phyloP scores from a whole-genome alignment of 2,329 filamentous ascomycete genomes.

The Aspergillus proliferans region DNA sequence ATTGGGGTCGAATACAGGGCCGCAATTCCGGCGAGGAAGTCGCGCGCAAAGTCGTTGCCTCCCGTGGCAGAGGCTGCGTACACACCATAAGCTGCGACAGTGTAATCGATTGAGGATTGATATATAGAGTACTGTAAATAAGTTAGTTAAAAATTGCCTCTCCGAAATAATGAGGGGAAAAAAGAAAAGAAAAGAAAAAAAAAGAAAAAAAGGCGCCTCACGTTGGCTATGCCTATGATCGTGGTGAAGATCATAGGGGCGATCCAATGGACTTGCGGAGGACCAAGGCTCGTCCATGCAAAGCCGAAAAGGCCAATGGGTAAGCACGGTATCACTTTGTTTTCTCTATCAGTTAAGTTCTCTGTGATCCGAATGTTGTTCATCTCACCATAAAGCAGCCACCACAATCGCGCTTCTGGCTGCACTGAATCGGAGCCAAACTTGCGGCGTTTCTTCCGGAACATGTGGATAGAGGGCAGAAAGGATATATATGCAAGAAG shows the following conservation, averaged over 20 bases:
- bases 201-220: neutral
- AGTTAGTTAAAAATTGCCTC: neutral
- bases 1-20: slow-evolving; percentile 50
- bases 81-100: slow-evolving; percentile 56
- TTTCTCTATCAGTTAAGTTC: too few relatives aligned
- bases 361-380: neutral
- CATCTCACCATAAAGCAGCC: neutral
- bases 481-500: neutral
- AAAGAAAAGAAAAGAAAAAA: neutral
- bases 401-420: neutral
- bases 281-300: slow-evolving; percentile 46
- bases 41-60: slow-evolving; percentile 56
- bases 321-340: slow-evolving; percentile 14
- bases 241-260: slow-evolving; percentile 6
- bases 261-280: slow-evolving; percentile 48
- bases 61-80: slow-evolving; percentile 58
- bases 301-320: slow-evolving; percentile 53
- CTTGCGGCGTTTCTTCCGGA: neutral
- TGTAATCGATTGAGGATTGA: slow-evolving; percentile 48
- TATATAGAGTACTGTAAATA: slow-evolving; percentile 3
- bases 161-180: neutral
- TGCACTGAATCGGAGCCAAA: neutral
- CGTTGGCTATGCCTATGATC: slow-evolving; percentile 5
- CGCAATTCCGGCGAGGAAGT: slow-evolving; percentile 54
- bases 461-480: neutral